Evolutionary conservation across 768 basidiomycete species (phyloP), one percentile per base, ranked within the genome.

Genomic region (Russula vinacea): DNA sequence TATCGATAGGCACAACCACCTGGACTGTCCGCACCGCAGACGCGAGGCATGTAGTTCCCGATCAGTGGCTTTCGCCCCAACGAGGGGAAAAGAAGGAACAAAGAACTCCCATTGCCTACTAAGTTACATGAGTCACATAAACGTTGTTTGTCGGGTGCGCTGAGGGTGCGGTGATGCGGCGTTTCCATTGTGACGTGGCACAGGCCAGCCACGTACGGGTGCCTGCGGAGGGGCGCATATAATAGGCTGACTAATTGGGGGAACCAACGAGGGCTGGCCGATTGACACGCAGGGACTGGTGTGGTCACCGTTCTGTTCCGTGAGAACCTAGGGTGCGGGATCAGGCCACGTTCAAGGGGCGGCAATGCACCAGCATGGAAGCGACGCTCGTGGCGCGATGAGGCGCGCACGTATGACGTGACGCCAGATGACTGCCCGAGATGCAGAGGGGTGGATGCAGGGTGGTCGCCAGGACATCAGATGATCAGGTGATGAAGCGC

Each of bases 81-180:
- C 54, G 37, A 44, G 33, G 13, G 17, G 39, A 53, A 55, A 56
- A 60, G 32, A 56, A 57, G 63, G 63, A 60, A 64, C 53, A 60
- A 64, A 59, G 58, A 49, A 64, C 53, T 64, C 42, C 58, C 58
- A 37, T 49, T 64, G 49, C 47, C 37, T 47, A 55, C 53, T 49
- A 54, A 11, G 58, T 55, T 54, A 55, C 22, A 64, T 55, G 58
- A 39, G 55, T 60, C 52, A 64, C 58, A 49, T 16, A 58, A 64
- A 64, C 63, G 58, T 64, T 60, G 53, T 55, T 56, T 40, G 45
- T 60, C 63, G 58, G 63, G 63, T 60, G 63, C 63, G 63, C 63
- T 64, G 63, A 60, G 63, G 63, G 47, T 55, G 63, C 63, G 63
- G 63, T 64, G 63, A 64, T 64, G 63, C 63, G 63, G 63, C 58